Base-by-base conservation (phyloP, 768 basidiomycete genomes). In the Tulasnella sp. region DNA sequence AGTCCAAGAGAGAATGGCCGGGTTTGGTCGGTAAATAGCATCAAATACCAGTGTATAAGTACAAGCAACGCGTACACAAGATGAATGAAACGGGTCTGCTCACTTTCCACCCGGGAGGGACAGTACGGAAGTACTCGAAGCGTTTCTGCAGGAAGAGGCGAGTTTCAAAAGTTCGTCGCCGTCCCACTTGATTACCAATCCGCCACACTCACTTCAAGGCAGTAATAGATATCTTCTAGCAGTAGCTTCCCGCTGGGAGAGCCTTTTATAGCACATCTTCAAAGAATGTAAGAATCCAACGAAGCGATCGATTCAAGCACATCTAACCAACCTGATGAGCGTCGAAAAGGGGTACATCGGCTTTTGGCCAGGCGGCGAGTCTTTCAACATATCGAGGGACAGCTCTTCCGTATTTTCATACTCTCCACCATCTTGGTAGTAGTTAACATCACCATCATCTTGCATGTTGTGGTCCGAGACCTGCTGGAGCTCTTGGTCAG, bases 261-360 rank as follows among this genome's bases (percentile, higher is more conserved):
- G 73, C 92, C 92, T 81, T 94, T 94, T 80, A 94, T 94, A 71
- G 92, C 92, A 79, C 94, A 94, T 75, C 92, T 94, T 77, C 40
- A 74, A n/a, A 47, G 22, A 7, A 67, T 52, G 17, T 32, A 19
- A 34, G 22, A 35, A 7, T 41, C 42, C 22, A 40, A n/a, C 32
- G 5, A n/a, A 59, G 32, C 69, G 35, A 73, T 44, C 16, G 52
- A 40, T 41, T 42, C 17, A n/a, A 47, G 62, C 72, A 64, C 65
- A 71, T 76, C 67, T 66, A 73, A 75, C 69, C 66, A 37, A 92
- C 92, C 92, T 88, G 77, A 94, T 94, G 69, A 94, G 86, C 39
- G 92, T 94, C 3, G 92, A 94, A 78, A 94, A 94, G 2, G 92
- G 92, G 77, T 94, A 94, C 77, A 94, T 93, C 6, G 92, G 92